Evolutionary conservation across 1,284 basidiomycete species (phyloP).

Genomic region (Pseudozyma pruni): DNA sequence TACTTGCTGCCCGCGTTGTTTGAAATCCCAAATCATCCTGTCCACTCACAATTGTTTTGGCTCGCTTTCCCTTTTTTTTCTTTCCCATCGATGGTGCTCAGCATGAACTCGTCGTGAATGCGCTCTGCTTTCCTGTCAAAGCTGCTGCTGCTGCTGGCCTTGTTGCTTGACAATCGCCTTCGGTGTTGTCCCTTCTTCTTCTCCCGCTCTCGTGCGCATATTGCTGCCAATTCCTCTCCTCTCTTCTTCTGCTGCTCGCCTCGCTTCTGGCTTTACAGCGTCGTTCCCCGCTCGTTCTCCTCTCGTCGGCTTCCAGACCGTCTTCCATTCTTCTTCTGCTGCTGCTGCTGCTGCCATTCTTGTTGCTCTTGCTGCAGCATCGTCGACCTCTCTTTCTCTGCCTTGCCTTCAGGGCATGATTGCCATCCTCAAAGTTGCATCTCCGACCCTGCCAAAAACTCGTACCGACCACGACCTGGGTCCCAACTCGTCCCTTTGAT

Average conservation of each 20-base stretch:
- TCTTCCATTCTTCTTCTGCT: not conserved
- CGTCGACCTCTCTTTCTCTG: not conserved
- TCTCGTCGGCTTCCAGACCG: not conserved
- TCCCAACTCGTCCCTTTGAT: constrained; percentile 8
- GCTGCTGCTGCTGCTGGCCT: too few relatives aligned
- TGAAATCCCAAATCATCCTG: too few relatives aligned
- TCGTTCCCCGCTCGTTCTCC: constrained; percentile 24
- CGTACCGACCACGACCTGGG: constrained; percentile 13
- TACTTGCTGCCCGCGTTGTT: too few relatives aligned
- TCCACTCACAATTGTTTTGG: too few relatives aligned
- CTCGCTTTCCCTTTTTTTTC: too few relatives aligned
- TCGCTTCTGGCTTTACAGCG: not conserved
- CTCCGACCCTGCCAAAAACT: constrained; percentile 35
- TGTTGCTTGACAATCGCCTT: too few relatives aligned
- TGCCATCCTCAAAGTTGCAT: constrained; percentile 26
- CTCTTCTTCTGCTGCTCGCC: not conserved
- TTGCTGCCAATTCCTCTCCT: not conserved
- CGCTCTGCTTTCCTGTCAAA: too few relatives aligned
- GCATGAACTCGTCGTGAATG: too few relatives aligned
- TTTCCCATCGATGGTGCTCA: too few relatives aligned
- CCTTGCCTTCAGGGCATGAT: too few relatives aligned
- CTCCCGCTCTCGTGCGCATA: not conserved
- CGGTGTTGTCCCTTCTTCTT: not conserved
- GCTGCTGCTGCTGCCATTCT: not conserved
- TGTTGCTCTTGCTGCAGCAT: not conserved